phyloP scores from a whole-genome alignment of 768 basidiomycete species.

The Rubroboletus pulcherrimus region DNA sequence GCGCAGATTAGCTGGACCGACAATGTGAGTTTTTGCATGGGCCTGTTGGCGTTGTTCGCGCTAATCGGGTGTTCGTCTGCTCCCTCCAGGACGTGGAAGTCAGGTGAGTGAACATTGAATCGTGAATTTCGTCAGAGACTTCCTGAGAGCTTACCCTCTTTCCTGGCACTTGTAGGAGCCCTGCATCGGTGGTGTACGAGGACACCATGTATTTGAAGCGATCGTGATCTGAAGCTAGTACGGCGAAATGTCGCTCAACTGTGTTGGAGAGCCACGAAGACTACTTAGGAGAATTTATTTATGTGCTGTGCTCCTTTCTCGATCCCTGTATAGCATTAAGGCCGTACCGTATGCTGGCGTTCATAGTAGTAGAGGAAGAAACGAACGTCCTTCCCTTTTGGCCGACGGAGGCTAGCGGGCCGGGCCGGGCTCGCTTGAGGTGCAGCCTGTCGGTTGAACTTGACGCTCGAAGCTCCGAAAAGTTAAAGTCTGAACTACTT shows the following conservation, averaged over 20 bases:
- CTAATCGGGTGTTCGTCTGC: neutral
- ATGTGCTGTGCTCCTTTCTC: neutral
- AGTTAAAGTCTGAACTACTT: neutral
- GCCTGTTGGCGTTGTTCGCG: too few relatives aligned
- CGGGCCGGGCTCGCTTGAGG: neutral
- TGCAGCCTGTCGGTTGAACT: too few relatives aligned
- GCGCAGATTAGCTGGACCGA: slow-evolving; percentile 47
- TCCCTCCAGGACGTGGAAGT: slow-evolving; percentile 33
- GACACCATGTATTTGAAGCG: slow-evolving; percentile 10
- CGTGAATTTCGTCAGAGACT: neutral
- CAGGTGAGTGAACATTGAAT: slow-evolving; percentile 19
- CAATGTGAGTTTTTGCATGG: slow-evolving; percentile 31
- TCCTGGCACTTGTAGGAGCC: slow-evolving; percentile 18
- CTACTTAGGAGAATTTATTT: neutral
- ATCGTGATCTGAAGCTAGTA: neutral
- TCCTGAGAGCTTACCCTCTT: neutral
- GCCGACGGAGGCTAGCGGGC: neutral
- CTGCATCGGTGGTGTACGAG: slow-evolving; percentile 26
- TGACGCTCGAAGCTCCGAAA: neutral
- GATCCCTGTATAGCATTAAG: neutral
- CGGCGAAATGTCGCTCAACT: neutral
- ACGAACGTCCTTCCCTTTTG: too few relatives aligned
- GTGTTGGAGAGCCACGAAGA: neutral
- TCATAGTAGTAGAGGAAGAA: neutral
- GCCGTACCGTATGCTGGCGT: neutral